phyloP scores from a whole-genome alignment of 2,329 filamentous ascomycete genomes.

The Pseudogymnoascus destructans region DNA sequence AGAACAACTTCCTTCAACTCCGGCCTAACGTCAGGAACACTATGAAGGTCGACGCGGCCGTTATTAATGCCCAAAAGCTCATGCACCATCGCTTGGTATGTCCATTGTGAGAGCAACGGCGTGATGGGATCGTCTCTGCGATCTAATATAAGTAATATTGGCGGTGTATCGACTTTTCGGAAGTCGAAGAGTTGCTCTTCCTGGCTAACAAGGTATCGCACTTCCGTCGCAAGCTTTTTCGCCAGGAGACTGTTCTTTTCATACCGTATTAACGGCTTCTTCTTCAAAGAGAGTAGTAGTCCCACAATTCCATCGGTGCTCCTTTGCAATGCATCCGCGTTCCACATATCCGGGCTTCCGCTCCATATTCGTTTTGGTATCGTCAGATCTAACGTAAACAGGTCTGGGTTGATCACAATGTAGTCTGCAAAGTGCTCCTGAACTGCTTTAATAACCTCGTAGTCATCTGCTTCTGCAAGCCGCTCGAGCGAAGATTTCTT shows the following conservation, averaged over 20 bases:
- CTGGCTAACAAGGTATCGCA: slow-evolving; percentile 85
- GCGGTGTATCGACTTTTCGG: slow-evolving; percentile 83
- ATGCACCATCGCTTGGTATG: slow-evolving; percentile 99
- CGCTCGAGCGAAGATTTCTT: slow-evolving; percentile 93
- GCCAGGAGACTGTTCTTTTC: slow-evolving; percentile 80
- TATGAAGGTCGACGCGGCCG: slow-evolving; percentile 78
- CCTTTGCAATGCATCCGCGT: slow-evolving; percentile 73
- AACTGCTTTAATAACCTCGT: slow-evolving; percentile 87
- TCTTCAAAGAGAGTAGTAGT: slow-evolving; percentile 78
- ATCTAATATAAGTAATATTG: slow-evolving; percentile 81
- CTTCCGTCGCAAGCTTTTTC: slow-evolving; percentile 85
- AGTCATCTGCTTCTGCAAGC: slow-evolving; percentile 89
- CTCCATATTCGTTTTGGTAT: slow-evolving; percentile 71
- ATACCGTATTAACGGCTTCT: slow-evolving; percentile 89
- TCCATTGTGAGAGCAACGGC: slow-evolving; percentile 92
- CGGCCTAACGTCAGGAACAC: slow-evolving; percentile 70
- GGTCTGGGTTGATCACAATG: slow-evolving; percentile 84
- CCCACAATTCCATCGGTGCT: slow-evolving; percentile 80
- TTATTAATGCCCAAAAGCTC: slow-evolving; percentile 89
- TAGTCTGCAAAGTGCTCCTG: slow-evolving; percentile 97
- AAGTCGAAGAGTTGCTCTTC: slow-evolving; percentile 97
- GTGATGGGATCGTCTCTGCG: slow-evolving; percentile 90
- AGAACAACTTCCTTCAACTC: slow-evolving; percentile 90
- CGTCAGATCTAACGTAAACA: slow-evolving; percentile 67
- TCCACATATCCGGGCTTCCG: slow-evolving; percentile 73